Evolutionary conservation across 2,329 filamentous ascomycete genomes (phyloP), one percentile per base, ranked within the genome.

Genomic region (Pezicula neosporulosa): DNA sequence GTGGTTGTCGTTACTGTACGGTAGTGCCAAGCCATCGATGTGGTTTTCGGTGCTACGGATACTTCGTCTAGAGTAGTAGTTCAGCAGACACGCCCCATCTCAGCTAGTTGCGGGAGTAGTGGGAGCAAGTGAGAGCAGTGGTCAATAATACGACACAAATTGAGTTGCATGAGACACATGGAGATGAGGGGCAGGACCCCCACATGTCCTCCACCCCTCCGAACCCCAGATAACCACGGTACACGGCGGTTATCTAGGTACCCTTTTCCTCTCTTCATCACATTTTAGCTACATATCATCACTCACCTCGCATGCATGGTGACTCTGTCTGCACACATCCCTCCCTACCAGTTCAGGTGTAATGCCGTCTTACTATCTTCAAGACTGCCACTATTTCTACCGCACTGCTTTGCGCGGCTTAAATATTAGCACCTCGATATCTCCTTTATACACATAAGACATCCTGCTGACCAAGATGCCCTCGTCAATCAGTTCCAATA

Each of bases 351-450:
- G 44, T n/a, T 52, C 51, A 30, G 50, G 50, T 60, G 53, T 59
- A 55, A 95, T 95, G 89, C 88, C 88, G 77, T 72, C 79, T 63
- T 93, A 90, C 71, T 95, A 77, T 71, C 76, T 89, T 52, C 86
- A 94, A 78, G 88, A 95, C 72, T 95, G 89, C 66, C 90, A 95
- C 70, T 95, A 95, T 74, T 95, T 96, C 74, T 94, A 89, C 77
- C 89, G 89, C 77, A 95, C 86, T 71, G 88, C 89, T 67, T 76
- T 96, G 74, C 89, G 89, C 77, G 86, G 91, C 67, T 77, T 96
- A 63, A 93, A 88, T 66, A 85, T 96, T 63, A 81, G 84, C 73
- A 95, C 89, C 63, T 81, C 76, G 65, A 82, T 96, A 70, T 90
- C 87, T 60, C 85, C 87, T 61, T 76, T 90, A 49, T 90, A 90